Evolutionary conservation across 2,329 filamentous ascomycete species (phyloP).

Genomic region (Emydomyces testavorans): DNA sequence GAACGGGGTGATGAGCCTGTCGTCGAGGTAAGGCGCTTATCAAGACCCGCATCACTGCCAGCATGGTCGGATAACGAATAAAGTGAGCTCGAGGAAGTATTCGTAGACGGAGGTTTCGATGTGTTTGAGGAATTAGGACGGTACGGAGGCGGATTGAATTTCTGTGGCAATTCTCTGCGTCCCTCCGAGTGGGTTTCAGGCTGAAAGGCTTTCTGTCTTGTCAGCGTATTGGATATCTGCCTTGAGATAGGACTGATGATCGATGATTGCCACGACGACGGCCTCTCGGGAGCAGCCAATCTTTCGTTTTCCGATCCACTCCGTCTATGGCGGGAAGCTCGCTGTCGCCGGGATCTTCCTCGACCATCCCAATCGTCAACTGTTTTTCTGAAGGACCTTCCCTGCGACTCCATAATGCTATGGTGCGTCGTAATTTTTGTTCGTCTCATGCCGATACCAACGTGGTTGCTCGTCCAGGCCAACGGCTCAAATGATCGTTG

Average conservation of each 20-base stretch:
- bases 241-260: constrained; percentile 13
- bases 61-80: constrained; percentile 18
- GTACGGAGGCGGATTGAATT: constrained; percentile 15
- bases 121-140: constrained; percentile 26
- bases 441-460: not conserved
- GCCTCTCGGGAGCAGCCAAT: constrained; percentile 1
- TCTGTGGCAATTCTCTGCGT: constrained; percentile 15
- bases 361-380: constrained; percentile 14
- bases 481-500: not conserved
- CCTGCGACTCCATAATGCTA: constrained; percentile 12
- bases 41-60: not conserved
- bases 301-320: constrained; percentile 1
- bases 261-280: constrained; percentile 11
- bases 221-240: constrained; percentile 13
- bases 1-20: constrained; percentile 15
- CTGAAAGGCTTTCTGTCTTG: constrained; percentile 14
- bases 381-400: constrained; percentile 2
- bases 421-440: not conserved
- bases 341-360: constrained; percentile 12
- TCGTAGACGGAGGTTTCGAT: constrained; percentile 29
- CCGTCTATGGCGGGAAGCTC: not conserved
- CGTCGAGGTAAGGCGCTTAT: not conserved
- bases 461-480: not conserved
- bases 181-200: constrained; percentile 15
- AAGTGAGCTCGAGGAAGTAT: constrained; percentile 35